phyloP scores from a whole-genome alignment of 345 rosid species.

The Eucalyptus tenuipes region DNA sequence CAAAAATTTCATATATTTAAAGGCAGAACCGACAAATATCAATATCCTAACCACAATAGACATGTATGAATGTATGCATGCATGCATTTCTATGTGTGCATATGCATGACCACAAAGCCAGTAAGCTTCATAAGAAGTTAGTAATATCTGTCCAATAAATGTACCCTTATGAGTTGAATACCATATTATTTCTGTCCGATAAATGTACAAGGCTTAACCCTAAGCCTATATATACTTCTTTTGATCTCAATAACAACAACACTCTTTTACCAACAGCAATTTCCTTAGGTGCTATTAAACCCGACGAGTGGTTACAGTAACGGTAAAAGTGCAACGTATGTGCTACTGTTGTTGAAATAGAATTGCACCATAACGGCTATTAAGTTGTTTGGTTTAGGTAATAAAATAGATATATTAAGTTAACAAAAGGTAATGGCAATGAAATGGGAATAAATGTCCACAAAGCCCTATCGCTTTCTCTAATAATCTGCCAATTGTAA shows the following conservation, averaged over 20 bases:
- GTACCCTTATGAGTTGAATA: background rate
- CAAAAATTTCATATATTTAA: background rate
- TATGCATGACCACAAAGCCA: background rate
- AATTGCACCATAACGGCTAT: background rate
- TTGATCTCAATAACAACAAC: background rate
- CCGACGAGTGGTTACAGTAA: background rate
- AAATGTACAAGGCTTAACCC: background rate
- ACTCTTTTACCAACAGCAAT: background rate
- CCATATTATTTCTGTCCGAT: background rate
- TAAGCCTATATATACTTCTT: background rate
- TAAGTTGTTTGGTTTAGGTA: background rate
- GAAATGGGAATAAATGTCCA: background rate
- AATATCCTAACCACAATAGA: background rate
- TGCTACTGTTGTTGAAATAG: background rate
- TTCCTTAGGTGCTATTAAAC: background rate
- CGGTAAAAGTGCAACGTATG: background rate
- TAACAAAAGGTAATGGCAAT: background rate
- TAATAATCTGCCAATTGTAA: background rate
- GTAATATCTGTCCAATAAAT: background rate
- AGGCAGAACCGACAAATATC: background rate
- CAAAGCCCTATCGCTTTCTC: background rate
- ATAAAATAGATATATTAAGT: background rate
- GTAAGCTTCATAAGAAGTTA: background rate
- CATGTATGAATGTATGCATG: background rate
- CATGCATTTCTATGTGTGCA: background rate